Conservation (phyloP, 257 asterid genomes). For the Handroanthus guayacan region DNA sequence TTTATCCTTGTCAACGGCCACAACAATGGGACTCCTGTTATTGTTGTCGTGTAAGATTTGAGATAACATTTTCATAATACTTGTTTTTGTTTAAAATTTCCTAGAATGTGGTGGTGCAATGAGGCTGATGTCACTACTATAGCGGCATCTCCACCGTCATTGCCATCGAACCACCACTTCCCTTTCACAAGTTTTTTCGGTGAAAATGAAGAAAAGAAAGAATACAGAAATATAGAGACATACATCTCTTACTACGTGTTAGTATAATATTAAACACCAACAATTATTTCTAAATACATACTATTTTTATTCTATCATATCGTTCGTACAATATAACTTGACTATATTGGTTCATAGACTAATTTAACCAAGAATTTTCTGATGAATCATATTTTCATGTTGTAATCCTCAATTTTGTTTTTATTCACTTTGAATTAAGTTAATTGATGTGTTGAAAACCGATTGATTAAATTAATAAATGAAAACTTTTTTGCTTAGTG, state of each 20-base stretch:
- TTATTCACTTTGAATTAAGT: too few species aligned
- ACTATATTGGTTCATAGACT: background rate
- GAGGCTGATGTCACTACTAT: constrained; percentile 23
- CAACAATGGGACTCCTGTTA: constrained; percentile 42
- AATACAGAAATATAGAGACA: background rate
- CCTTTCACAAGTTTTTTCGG: background rate
- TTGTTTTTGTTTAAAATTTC: background rate
- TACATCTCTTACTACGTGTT: background rate
- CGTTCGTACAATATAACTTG: constrained; percentile 27
- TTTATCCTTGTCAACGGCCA: constrained; percentile 70
- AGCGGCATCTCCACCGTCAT: constrained; percentile 37
- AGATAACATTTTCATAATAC: constrained; percentile 16
- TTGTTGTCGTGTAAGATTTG: constrained; percentile 28
- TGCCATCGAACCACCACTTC: constrained; percentile 45
- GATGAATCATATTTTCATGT: background rate
- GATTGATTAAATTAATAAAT: too few species aligned
- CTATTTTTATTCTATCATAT: constrained; percentile 36
- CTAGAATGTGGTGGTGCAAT: constrained; percentile 46
- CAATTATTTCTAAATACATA: background rate
- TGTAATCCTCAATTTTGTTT: background rate
- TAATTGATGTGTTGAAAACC: background rate
- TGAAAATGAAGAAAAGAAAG: constrained; percentile 4
- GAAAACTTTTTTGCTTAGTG: too few species aligned
- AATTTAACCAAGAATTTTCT: background rate
- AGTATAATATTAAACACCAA: background rate